phyloP scores from a whole-genome alignment of 495 filamentous ascomycete genomes.

The Venustampulla echinocandica region DNA sequence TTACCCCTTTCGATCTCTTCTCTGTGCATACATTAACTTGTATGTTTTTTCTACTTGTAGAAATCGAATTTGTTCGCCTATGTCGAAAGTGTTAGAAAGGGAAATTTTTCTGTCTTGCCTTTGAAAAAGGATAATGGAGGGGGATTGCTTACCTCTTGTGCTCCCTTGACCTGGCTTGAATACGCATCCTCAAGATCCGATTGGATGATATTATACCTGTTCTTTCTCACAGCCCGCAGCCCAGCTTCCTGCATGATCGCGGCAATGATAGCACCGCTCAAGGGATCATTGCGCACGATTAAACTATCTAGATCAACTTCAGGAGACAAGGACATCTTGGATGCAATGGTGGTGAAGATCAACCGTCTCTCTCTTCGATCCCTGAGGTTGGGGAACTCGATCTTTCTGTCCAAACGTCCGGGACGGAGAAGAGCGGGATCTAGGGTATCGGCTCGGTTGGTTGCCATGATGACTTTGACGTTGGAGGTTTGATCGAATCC shows the following conservation, averaged over 20 bases:
- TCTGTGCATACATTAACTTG: neutral
- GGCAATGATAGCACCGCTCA: conserved; percentile 92
- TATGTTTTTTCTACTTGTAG: conserved; percentile 14
- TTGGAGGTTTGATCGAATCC: conserved; percentile 98
- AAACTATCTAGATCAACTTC: conserved; percentile 94
- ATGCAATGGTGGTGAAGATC: conserved; percentile 92
- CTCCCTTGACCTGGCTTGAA: conserved; percentile 85
- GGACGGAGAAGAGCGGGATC: conserved; percentile 91
- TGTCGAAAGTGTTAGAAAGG: neutral
- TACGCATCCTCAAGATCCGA: conserved; percentile 93
- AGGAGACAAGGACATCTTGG: conserved; percentile 91
- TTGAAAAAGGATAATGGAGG: neutral
- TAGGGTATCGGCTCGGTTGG: conserved; percentile 93
- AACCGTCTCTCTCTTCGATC: conserved; percentile 89
- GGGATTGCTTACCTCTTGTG: conserved; percentile 46
- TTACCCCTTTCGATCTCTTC: neutral
- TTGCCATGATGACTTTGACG: conserved; percentile 99
- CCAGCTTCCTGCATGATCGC: conserved; percentile 99
- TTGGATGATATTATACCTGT: conserved; percentile 98
- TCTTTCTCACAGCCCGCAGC: conserved; percentile 90
- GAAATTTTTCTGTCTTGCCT: neutral
- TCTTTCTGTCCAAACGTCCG: conserved; percentile 93
- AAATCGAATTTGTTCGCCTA: conserved; percentile 16
- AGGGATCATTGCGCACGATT: conserved; percentile 91
- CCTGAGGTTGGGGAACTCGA: conserved; percentile 87